These are phyloP conservation scores for Fusarium multiceps DNA, from an alignment of 2,329 filamentous ascomycete genomes.

Conservation along the genomic window DNA sequence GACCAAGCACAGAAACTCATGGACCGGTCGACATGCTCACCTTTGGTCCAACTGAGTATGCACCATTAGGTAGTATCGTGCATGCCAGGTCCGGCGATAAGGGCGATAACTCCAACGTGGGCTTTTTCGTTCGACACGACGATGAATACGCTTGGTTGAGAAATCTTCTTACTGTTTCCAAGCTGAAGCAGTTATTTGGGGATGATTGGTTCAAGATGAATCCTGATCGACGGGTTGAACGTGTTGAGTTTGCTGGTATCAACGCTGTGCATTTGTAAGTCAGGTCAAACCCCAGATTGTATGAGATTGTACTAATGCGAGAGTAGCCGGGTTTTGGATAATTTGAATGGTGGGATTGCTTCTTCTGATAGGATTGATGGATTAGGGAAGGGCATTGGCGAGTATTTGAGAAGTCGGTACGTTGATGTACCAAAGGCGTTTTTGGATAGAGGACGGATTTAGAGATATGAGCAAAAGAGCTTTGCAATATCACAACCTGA, in stretches of 20 bases:
- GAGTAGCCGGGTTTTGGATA: constrained; percentile 54
- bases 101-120: constrained; percentile 57
- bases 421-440: constrained; percentile 58
- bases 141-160: constrained; percentile 61
- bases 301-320: no score
- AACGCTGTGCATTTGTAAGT: constrained; percentile 47
- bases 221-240: constrained; percentile 52
- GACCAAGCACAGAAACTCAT: constrained; percentile 45
- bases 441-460: constrained; percentile 53
- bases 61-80: constrained; percentile 48
- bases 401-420: constrained; percentile 58
- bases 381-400: constrained; percentile 58
- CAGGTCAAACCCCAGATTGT: no score
- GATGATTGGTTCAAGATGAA: constrained; percentile 52
- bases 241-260: constrained; percentile 57
- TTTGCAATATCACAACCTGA: no score
- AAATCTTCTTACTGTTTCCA: constrained; percentile 53
- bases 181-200: constrained; percentile 53
- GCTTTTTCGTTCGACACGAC: constrained; percentile 57
- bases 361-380: constrained; percentile 58
- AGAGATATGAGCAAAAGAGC: not conserved
- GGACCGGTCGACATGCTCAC: constrained; percentile 40
- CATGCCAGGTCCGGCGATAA: constrained; percentile 55
- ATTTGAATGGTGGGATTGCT: constrained; percentile 58
- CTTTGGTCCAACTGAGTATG: constrained; percentile 45